Evolutionary conservation across 805 yeast species (phyloP).

Genomic region (Isabelozyma gotoi): DNA sequence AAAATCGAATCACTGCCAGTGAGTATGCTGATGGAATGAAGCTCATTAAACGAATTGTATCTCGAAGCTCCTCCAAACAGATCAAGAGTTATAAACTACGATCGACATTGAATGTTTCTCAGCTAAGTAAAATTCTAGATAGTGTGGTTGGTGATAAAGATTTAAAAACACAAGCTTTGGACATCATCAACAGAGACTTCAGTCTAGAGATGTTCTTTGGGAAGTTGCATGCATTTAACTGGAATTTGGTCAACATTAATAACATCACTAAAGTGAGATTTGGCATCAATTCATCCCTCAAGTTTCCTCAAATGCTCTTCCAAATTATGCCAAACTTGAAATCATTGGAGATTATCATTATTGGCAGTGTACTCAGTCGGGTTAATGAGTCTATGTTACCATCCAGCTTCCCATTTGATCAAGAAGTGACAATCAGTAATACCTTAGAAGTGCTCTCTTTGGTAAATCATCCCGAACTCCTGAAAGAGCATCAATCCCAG

Average conservation of each 20-base stretch:
- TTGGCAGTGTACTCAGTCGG: neutral
- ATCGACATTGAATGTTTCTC: slow-evolving; percentile 17
- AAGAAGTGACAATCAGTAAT: slow-evolving; percentile 2
- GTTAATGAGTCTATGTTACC: neutral
- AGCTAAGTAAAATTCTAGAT: slow-evolving; percentile 28
- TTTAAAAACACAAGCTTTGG: slow-evolving; percentile 21
- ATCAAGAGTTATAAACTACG: slow-evolving; percentile 20
- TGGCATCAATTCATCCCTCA: slow-evolving; percentile 24
- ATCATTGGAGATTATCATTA: slow-evolving; percentile 15
- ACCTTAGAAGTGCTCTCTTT: slow-evolving; percentile 18
- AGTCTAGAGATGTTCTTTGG: slow-evolving; percentile 23
- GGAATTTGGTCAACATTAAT: slow-evolving; percentile 23
- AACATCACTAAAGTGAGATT: slow-evolving; percentile 20
- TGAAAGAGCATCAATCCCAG: slow-evolving; percentile 6
- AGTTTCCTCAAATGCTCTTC: slow-evolving; percentile 18
- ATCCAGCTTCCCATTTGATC: slow-evolving; percentile 10
- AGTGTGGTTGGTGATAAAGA: slow-evolving; percentile 21
- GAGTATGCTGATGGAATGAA: slow-evolving; percentile 30
- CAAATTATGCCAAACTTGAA: slow-evolving; percentile 21
- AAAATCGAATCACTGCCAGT: slow-evolving; percentile 19
- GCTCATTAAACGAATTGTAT: slow-evolving; percentile 24
- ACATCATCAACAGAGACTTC: slow-evolving; percentile 24
- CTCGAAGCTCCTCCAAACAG: slow-evolving; percentile 11
- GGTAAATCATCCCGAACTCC: slow-evolving; percentile 26
- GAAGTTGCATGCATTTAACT: slow-evolving; percentile 21